Conservation (phyloP, 2,329 filamentous ascomycete genomes). For the Trichoderma cornu-damae region DNA sequence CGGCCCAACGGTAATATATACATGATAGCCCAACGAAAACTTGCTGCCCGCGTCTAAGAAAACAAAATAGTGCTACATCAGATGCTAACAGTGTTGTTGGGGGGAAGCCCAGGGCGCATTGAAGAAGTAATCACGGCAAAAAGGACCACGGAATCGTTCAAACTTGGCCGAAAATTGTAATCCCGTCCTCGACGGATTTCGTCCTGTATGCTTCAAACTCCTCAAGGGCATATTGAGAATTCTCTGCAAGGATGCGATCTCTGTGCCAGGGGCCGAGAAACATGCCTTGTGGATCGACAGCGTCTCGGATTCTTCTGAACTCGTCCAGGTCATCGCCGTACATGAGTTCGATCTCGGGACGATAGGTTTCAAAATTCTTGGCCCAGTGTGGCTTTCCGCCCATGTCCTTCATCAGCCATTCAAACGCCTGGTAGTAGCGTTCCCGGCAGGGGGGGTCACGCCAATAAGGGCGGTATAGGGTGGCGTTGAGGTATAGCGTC, state of each 20-base stretch:
- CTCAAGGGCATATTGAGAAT: conserved; percentile 33
- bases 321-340: conserved; percentile 63
- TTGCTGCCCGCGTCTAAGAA: conserved; percentile 2
- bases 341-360: conserved; percentile 57
- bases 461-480: conserved; percentile 77
- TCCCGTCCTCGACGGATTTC: conserved; percentile 25
- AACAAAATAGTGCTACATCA: not conserved
- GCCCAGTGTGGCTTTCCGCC: conserved; percentile 85
- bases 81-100: not conserved
- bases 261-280: conserved; percentile 90
- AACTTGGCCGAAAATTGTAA: conserved; percentile 23
- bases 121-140: not conserved
- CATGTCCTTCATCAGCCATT: conserved; percentile 83
- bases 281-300: conserved; percentile 74
- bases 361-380: conserved; percentile 72
- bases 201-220: conserved; percentile 33
- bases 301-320: conserved; percentile 64
- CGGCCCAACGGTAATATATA: conserved; percentile 3
- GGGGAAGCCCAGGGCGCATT: not conserved
- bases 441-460: conserved; percentile 69
- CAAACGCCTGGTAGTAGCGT: conserved; percentile 83
- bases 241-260: conserved; percentile 52
- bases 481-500: conserved; percentile 84
- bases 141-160: not conserved
- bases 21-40: not conserved